Evolutionary conservation across 768 basidiomycete species (phyloP), one percentile per base, ranked within the genome.

Genomic region (Tricholoma furcatifolium): DNA sequence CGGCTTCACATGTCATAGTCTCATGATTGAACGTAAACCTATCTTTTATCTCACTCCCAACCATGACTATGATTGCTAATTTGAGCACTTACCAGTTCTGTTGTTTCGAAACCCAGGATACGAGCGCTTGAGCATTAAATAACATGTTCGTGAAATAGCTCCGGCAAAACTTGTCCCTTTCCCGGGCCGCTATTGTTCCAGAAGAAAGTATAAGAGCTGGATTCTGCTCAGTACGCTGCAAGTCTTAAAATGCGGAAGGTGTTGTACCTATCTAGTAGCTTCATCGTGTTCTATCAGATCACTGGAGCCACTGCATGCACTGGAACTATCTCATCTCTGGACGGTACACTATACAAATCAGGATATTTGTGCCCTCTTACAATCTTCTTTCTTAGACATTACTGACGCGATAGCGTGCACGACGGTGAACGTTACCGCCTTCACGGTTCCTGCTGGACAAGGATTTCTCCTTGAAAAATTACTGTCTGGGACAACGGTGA

Each of bases 381-480:
- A 17, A 27, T 20, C 31, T 6, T 36, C 23, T 24, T 17, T 21
- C 43, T n/a, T 30, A 73, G 71, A 85, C 57, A 78, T 84, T 31
- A 59, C 65, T 32, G 67, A 61, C 49, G 84, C 85, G 17, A 74
- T 80, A 27, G 56, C 70, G 56, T 87, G 85, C 63, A 79, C 73
- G 2, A 82, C 79, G 3, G 78, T 87, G 49, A 79, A 78, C 57
- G 77, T 85, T 61, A 72, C 80, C 38, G 55, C 67, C 9, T 83
- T 85, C 65, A 81, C 77, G 7, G 83, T 84, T 32, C 78, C 83
- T 11, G 77, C 73, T 31, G 82, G 81, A 12, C 45, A 77, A 65
- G 75, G 71, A 0, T 73, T 86, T 60, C 70, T 67, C 14, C 72
- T 87, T 27, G 57, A 64, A n/a, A n/a, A n/a, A 17, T 69, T 86